These are phyloP conservation scores for Sparassis latifolia DNA, from an alignment of 1,284 basidiomycete species.

Conservation along the genomic window DNA sequence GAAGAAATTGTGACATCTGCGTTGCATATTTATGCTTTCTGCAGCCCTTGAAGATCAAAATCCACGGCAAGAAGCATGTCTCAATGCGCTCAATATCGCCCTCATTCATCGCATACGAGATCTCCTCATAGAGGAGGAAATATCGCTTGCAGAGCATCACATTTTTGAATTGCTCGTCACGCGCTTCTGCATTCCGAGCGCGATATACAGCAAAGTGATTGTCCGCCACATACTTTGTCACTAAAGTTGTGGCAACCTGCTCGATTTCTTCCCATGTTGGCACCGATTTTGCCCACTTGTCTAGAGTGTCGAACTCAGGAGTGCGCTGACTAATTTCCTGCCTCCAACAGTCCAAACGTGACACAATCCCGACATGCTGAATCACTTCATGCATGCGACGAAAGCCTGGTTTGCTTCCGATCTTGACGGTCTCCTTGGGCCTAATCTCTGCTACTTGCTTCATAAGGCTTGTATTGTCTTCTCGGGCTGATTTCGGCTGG, in stretches of 20 bases:
- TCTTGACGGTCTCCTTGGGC: constrained; percentile 24
- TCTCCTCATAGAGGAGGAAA: constrained; percentile 28
- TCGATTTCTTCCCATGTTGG: constrained; percentile 13
- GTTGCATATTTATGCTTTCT: constrained; percentile 32
- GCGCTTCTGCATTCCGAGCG: not conserved
- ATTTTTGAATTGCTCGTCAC: constrained; percentile 28
- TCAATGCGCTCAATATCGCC: constrained; percentile 32
- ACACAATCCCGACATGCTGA: constrained; percentile 19
- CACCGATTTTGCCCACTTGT: constrained; percentile 16
- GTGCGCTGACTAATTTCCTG: constrained; percentile 1
- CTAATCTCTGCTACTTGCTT: constrained; percentile 15
- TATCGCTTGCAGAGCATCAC: constrained; percentile 20
- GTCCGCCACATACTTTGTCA: constrained; percentile 13
- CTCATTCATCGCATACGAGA: constrained; percentile 24
- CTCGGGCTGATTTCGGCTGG: constrained; percentile 4
- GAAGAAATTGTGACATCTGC: constrained; percentile 19
- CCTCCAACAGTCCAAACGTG: constrained; percentile 19
- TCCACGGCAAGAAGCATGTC: constrained; percentile 23
- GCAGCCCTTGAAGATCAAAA: constrained; percentile 21
- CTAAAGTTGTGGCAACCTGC: constrained; percentile 13
- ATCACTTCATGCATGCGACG: constrained; percentile 30
- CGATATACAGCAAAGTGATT: not conserved
- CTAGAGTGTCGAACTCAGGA: constrained; percentile 5
- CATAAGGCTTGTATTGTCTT: constrained; percentile 15
- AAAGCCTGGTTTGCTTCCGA: constrained; percentile 25